Percentiles rank a stretch among this genome's conserved stretches.
These are phyloP conservation scores for Corymbia maculata DNA, from an alignment of 345 rosid genomes.

Conservation along the genomic window DNA sequence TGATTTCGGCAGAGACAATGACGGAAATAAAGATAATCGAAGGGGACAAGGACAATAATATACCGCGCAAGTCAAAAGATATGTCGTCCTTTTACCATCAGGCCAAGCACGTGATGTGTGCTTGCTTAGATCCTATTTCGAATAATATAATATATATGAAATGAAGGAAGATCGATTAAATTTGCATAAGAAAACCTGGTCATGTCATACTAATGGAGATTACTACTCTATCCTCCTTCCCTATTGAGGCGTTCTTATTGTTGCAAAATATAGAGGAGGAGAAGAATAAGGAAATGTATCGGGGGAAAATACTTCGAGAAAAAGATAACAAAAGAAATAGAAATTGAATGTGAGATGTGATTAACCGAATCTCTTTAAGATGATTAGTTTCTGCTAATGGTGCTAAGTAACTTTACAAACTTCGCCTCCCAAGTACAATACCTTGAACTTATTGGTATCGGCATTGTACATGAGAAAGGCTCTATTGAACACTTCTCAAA, in stretches of 20 bases:
- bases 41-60: background rate
- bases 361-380: too few species aligned
- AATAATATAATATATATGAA: background rate
- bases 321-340: too few species aligned
- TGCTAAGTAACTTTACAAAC: too few species aligned
- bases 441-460: background rate
- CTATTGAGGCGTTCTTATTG: background rate
- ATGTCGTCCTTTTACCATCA: background rate
- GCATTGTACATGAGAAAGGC: background rate
- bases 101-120: background rate
- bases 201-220: background rate
- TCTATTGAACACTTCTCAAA: too few species aligned
- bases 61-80: background rate
- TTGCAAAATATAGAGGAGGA: too few species aligned
- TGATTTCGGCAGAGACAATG: too few species aligned
- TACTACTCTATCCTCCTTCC: background rate
- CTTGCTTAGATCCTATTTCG: background rate
- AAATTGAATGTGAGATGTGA: background rate
- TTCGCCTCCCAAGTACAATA: background rate
- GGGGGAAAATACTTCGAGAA: background rate
- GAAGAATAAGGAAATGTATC: background rate
- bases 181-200: background rate
- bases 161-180: background rate
- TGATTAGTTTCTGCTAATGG: accelerated
- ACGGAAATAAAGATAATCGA: background rate